Evolutionary conservation across 305 asterid species (phyloP).

Genomic region (Plantago coronopus): DNA sequence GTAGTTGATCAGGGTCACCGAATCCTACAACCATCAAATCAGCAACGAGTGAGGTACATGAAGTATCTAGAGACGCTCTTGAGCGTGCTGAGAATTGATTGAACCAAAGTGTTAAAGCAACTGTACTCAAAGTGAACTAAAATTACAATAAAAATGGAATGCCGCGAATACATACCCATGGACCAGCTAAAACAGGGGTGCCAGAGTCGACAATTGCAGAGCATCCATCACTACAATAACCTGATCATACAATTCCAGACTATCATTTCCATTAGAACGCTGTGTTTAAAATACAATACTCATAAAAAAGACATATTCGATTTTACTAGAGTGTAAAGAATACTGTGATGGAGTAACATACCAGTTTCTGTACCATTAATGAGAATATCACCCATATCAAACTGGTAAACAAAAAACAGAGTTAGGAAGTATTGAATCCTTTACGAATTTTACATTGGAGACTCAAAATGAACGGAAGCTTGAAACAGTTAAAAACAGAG

Average conservation of each 20-base stretch:
- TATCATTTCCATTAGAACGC: too few relatives aligned
- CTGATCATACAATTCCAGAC: slow-evolving; percentile 36
- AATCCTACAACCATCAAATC: slow-evolving; percentile 40
- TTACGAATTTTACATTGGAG: too few relatives aligned
- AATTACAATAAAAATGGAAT: not conserved
- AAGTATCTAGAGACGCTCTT: too few relatives aligned
- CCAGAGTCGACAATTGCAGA: slow-evolving; percentile 98
- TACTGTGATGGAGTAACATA: slow-evolving; percentile 26
- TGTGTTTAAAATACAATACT: too few relatives aligned
- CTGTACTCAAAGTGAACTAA: too few relatives aligned
- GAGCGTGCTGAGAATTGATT: too few relatives aligned
- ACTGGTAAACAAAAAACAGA: slow-evolving; percentile 30
- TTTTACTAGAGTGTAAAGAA: too few relatives aligned
- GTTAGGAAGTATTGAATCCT: slow-evolving; percentile 3
- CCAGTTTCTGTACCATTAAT: slow-evolving; percentile 76
- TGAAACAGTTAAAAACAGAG: too few relatives aligned
- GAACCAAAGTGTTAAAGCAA: too few relatives aligned
- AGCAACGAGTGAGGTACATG: slow-evolving; percentile 8
- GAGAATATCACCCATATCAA: slow-evolving; percentile 78
- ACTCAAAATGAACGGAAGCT: too few relatives aligned
- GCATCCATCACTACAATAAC: slow-evolving; percentile 76
- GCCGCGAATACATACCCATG: slow-evolving; percentile 47
- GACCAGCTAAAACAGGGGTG: slow-evolving; percentile 91
- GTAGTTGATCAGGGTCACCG: slow-evolving; percentile 83
- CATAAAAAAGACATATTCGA: too few relatives aligned